phyloP scores from a whole-genome alignment of 1,139 yeast species.

The Geotrichum australiense region DNA sequence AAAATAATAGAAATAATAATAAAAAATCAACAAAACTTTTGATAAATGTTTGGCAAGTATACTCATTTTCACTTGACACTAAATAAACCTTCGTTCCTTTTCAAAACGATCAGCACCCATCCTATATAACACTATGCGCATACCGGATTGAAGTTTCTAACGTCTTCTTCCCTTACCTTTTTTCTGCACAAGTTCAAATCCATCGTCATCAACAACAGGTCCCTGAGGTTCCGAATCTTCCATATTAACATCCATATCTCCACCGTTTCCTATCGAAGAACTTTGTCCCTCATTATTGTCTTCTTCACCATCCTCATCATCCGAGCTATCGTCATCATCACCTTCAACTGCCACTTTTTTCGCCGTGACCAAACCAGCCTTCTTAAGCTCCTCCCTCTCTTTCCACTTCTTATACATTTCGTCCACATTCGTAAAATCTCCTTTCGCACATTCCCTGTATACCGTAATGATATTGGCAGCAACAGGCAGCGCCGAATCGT shows the following conservation, averaged over 20 bases:
- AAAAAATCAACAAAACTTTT: neutral
- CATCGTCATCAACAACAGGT: conserved; percentile 86
- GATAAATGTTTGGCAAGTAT: neutral
- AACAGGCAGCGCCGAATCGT: conserved; percentile 73
- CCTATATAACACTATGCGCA: too few relatives aligned
- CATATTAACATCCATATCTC: conserved; percentile 33
- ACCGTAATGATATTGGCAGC: conserved; percentile 60
- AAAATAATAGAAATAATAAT: neutral
- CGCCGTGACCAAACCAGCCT: conserved; percentile 35
- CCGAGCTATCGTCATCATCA: conserved; percentile 47
- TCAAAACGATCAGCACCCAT: too few relatives aligned
- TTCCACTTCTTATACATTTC: conserved; percentile 53
- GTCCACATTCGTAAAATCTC: conserved; percentile 51
- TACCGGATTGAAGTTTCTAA: too few relatives aligned
- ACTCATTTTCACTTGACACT: neutral
- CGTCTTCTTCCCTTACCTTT: conserved; percentile 28
- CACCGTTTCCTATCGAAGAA: too few relatives aligned
- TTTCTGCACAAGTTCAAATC: conserved; percentile 78
- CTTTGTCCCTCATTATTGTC: conserved; percentile 40
- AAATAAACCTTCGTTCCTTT: neutral
- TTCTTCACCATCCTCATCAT: conserved; percentile 39
- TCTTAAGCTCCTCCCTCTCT: conserved; percentile 42
- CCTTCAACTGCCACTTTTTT: conserved; percentile 34
- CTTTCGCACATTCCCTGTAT: conserved; percentile 55
- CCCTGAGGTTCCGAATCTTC: conserved; percentile 32